Base-by-base conservation (phyloP, 2,329 filamentous ascomycete species). In the Microdochium bolleyi region DNA sequence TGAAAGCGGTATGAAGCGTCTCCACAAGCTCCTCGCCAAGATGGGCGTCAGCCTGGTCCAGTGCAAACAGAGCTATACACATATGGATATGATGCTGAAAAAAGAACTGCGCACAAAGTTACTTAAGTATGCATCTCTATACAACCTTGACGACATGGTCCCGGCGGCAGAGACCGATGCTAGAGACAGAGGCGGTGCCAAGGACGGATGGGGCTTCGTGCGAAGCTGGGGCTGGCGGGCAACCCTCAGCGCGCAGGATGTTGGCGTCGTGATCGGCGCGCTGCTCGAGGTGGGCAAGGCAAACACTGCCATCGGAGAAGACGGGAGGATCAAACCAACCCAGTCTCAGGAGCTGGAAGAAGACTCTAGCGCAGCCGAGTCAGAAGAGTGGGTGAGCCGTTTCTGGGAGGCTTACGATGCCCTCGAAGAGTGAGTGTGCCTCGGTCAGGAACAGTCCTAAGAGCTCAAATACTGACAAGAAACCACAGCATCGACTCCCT, bases 81-180 rank as follows among this genome's bases (percentile, higher is more conserved):
- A 99, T 68, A 97, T 99, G 92, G 92, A 97, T 70, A 95, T 96
- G 84, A 86, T 95, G 69, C 75, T 99, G 32, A 99, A 97, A 71
- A 85, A 89, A 4, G 89, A 89, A 27, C 73, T 97, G 27, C 84
- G 92, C 44, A 83, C 89, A 49, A 89, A 95, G 55, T 78, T 99
- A 1, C 77, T 96, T 21, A 92, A 92, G 62, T 97, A 96, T 65
- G 92, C 92, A 0, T 90, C 90, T 1, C 78, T 95, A 55, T 99
- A 97, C 68, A 94, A 95, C 25, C 79, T 99, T 1, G 92, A 97
- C 58, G 94, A 92, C 51, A 84, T 99, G 63, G 91, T 99, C 0
- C 92, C 92, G 1, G 83, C 86, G 3, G 80, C 85, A 11, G 85
- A 87, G 54, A 84, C 85, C 4, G 85, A 88, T 58, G 84, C 83